Evolutionary conservation across 441 rosid genomes (phyloP).

Genomic region (Erodium texanum): DNA sequence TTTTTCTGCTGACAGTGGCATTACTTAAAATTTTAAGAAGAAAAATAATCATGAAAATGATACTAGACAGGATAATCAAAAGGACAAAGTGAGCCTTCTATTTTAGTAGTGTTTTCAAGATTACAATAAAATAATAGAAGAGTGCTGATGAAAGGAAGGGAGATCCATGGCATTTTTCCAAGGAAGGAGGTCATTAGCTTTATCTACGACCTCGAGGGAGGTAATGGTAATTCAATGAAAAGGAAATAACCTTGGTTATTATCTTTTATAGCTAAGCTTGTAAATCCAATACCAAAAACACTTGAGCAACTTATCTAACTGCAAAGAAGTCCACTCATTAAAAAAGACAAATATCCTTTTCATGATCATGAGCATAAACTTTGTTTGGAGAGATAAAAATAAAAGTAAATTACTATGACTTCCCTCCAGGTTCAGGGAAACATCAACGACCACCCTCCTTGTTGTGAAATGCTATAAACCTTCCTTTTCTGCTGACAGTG

Average conservation of each 20-base stretch:
- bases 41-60: constrained; percentile 3
- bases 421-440: constrained; percentile 3
- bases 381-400: too few species aligned
- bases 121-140: background rate
- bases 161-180: background rate
- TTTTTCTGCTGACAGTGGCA: background rate
- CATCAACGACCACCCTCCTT: background rate
- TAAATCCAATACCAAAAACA: too few species aligned
- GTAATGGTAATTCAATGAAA: background rate
- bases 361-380: too few species aligned
- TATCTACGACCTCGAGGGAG: background rate
- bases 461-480: background rate
- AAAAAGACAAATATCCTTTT: background rate
- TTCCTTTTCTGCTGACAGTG: background rate
- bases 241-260: background rate
- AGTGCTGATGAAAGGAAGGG: constrained; percentile 1
- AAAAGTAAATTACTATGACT: background rate
- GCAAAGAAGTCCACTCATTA: background rate
- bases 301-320: too few species aligned
- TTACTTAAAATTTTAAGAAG: too few species aligned
- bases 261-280: background rate
- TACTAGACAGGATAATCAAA: background rate
- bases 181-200: background rate
- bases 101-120: too few species aligned
- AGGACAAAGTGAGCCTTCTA: background rate